Evolutionary conservation across 371 early-diverging fungal genomes (phyloP), one percentile per base, ranked within the genome.

Genomic region (Mortierella sp.): DNA sequence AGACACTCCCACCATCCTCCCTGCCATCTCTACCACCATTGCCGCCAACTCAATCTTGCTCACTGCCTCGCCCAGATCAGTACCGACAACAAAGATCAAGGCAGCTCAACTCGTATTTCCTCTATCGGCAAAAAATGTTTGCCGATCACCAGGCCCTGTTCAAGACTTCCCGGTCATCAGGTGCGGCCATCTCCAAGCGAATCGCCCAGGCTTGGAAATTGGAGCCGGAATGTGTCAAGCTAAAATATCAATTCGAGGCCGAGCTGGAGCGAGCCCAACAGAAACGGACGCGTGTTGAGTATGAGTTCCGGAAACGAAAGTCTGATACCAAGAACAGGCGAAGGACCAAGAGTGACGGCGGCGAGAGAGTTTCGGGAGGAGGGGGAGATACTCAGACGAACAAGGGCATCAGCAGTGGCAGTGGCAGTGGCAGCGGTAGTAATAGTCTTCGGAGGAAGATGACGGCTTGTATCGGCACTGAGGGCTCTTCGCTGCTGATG

Each of bases 261-360:
- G 68, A 68, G 68, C 6, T 50, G 41, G 68, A 68, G 68, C 24
- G 68, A 24, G 39, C 13, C 22, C n/a, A 50, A 19, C 26, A 47
- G 4, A 16, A 26, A 26, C 68, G 40, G 16, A 13, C 45, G 37
- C 40, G 16, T 4, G 9, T 40, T n/a, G 19, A 0, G 16, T 53
- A 68, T 8, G n/a, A 29, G 24, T 52, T 26, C 53, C 37, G 40
- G 8, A 48, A 40, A 13, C 34, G 39, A 0, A 37, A 39, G n/a
- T 34, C 68, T 24, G 13, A 52, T 16, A 41, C 19, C 31, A 55
- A 34, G 34, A 19, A 13, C 13, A 14, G 34, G 7, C 31, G 31
- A 19, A 4, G 34, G 7, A 55, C 31, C 58, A 55, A 34, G 1
- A 55, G 34, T 29, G 31, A 31, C 14, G 16, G 34, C 5, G 58